Evolutionary conservation across 768 basidiomycete species (phyloP).

Genomic region (Leccinum ochraceum): DNA sequence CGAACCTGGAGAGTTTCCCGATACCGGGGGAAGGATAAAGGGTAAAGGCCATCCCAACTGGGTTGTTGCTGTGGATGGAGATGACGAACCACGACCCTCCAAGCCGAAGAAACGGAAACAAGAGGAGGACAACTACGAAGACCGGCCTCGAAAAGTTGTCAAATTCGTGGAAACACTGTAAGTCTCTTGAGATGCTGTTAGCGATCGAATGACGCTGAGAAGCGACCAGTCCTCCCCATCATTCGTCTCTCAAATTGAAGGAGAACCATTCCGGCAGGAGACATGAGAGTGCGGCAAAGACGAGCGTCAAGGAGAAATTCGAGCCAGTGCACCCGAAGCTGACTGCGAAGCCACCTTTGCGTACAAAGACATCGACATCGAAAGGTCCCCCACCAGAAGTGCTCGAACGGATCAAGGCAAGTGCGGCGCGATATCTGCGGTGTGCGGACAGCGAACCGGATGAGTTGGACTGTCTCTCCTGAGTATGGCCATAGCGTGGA

Average conservation of each 20-base stretch:
- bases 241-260: conserved; percentile 35
- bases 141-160: conserved; percentile 25
- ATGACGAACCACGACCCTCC: neutral
- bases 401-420: conserved; percentile 39
- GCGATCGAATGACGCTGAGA: neutral
- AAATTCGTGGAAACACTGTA: conserved; percentile 19
- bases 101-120: conserved; percentile 24
- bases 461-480: conserved; percentile 48
- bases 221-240: conserved; percentile 7
- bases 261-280: conserved; percentile 29
- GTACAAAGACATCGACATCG: conserved; percentile 11
- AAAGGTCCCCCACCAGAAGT: conserved; percentile 43
- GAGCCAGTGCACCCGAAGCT: neutral
- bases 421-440: conserved; percentile 22
- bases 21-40: conserved; percentile 1
- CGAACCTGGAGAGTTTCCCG: neutral
- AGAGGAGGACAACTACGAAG: conserved; percentile 21
- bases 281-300: neutral
- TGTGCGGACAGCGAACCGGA: conserved; percentile 40
- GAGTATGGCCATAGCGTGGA: conserved; percentile 15
- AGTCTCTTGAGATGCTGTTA: neutral
- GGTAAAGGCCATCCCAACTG: neutral
- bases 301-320: neutral
- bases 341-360: conserved; percentile 3
- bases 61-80: neutral